These are phyloP conservation scores for Suillus americanus DNA, from an alignment of 768 basidiomycete genomes.

Conservation along the genomic window DNA sequence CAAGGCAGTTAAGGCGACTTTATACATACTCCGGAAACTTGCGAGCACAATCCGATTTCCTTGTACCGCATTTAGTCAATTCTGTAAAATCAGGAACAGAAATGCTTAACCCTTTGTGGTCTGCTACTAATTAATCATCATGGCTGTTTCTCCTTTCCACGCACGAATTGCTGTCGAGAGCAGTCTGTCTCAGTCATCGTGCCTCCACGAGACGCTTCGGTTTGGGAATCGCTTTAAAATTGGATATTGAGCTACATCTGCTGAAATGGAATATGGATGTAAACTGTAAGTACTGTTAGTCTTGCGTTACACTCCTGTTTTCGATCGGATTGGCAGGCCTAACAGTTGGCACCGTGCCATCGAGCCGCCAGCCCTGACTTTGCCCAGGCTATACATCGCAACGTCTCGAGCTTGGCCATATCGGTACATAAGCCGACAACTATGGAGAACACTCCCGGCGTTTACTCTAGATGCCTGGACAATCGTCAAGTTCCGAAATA, in stretches of 20 bases:
- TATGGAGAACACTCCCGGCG: neutral
- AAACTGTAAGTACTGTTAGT: neutral
- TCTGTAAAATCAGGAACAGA: neutral
- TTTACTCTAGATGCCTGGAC: neutral
- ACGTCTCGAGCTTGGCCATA: slow-evolving; percentile 3
- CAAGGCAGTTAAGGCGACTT: neutral
- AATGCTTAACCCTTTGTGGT: neutral
- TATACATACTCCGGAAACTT: neutral
- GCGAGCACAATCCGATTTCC: slow-evolving; percentile 1
- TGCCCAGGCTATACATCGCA: neutral
- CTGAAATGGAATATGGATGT: neutral
- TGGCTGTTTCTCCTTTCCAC: slow-evolving; percentile 2
- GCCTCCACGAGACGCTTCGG: neutral
- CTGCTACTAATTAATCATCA: neutral
- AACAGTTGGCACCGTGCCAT: slow-evolving; percentile 2
- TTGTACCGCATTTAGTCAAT: neutral
- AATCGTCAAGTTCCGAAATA: slow-evolving; percentile 1
- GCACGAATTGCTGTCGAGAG: neutral
- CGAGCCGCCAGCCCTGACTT: neutral
- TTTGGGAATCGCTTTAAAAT: neutral
- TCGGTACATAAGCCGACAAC: neutral
- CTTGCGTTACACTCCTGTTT: neutral
- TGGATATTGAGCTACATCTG: neutral
- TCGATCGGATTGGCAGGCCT: neutral
- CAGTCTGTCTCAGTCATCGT: neutral